These are phyloP conservation scores for Arctostaphylos glauca DNA, from an alignment of 148 eudicot genomes.

Conservation along the genomic window DNA sequence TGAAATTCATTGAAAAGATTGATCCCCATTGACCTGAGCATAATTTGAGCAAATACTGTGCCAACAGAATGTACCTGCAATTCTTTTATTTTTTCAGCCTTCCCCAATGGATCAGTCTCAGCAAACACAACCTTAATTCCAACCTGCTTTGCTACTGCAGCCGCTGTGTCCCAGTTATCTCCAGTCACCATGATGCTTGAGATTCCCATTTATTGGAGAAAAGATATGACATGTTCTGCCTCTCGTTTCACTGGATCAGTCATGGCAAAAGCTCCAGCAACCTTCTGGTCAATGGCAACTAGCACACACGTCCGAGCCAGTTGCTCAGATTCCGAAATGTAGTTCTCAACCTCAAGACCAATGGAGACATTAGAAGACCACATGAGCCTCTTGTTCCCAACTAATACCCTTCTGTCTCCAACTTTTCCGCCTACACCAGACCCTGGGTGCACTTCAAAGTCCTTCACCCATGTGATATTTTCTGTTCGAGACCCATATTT, in stretches of 20 bases:
- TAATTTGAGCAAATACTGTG: neutral
- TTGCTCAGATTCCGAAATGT: slow-evolving; percentile 56
- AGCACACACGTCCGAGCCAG: slow-evolving; percentile 84
- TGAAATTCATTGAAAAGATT: no score
- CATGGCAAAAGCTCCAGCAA: slow-evolving; percentile 86
- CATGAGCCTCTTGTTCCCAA: slow-evolving; percentile 92
- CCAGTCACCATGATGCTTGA: slow-evolving; percentile 94
- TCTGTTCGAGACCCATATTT: slow-evolving; percentile 38
- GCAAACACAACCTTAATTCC: slow-evolving; percentile 80
- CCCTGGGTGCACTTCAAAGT: slow-evolving; percentile 92
- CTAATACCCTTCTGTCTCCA: slow-evolving; percentile 61
- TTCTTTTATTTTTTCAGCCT: slow-evolving; percentile 86
- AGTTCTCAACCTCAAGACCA: slow-evolving; percentile 53
- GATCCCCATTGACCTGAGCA: neutral
- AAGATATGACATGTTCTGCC: slow-evolving; percentile 67
- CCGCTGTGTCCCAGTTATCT: slow-evolving; percentile 95
- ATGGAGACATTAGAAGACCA: slow-evolving; percentile 47
- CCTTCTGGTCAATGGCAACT: slow-evolving; percentile 70
- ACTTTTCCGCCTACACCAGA: slow-evolving; percentile 90
- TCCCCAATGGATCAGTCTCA: slow-evolving; percentile 88
- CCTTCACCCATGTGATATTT: slow-evolving; percentile 57
- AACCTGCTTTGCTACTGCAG: slow-evolving; percentile 75
- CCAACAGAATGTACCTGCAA: slow-evolving; percentile 61
- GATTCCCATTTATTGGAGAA: slow-evolving; percentile 69
- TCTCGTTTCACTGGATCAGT: slow-evolving; percentile 97